Base-by-base conservation (phyloP, 106 monocot species). In the Cymbidium sinense region DNA sequence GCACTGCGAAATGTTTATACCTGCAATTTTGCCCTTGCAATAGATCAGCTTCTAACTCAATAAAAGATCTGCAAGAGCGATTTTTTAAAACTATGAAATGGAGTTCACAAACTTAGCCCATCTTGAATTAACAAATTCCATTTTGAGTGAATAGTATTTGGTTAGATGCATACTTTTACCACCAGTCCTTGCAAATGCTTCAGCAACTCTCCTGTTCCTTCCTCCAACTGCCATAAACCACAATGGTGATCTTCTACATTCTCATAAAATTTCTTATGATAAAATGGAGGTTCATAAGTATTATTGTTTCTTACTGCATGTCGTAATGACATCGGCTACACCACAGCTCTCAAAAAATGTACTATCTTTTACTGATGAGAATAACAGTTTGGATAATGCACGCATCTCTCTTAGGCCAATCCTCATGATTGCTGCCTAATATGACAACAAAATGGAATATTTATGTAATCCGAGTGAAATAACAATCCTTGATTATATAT, bases 311-410 rank as follows among this genome's bases (percentile, higher is more conserved):
- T 41, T 91, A 95, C 93, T 74, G 79, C 95, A 95, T 50, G 93
- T 88, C 19, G 95, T 87, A 70, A 96, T 93, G 7, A 96, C 85
- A 83, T 96, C 96, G 27, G 91, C 96, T 27, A 96, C 89, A 34
- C 96, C 93, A 62, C 96, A 96, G 76, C 96, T 96, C 85, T 96
- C 96, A 43, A 96, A 96, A 83, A 96, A 96, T 44, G 96, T 96
- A 76, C 41, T 91, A 55, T 96, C 96, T 77, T 78, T 93, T 43
- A 96, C 96, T 9, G 96, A 89, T 76, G 93, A 81, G 50, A 87
- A 96, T 80, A 96, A 55, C 23, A 93, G 85, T 81, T 96, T 93
- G 19, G 96, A 96, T 50, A 96, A 85, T 30, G 85, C 86, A 25
- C 82, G 83, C 93, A 96, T 96, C 83, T 96, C 96, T 73, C 79